Conservation (phyloP, 352 stramenopile species). For the Phytophthora hybrid region DNA sequence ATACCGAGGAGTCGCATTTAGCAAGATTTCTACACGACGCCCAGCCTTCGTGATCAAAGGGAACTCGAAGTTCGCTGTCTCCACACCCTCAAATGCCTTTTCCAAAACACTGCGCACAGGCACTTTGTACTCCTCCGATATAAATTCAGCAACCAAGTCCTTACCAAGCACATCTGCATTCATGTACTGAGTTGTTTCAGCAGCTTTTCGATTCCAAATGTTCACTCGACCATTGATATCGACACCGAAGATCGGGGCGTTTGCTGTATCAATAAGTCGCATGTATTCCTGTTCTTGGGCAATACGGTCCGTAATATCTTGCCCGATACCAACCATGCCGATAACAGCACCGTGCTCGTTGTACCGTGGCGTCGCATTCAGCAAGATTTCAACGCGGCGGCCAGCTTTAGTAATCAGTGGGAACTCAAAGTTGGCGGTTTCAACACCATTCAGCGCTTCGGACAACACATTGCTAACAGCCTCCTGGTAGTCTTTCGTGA, state of each 20-base stretch:
- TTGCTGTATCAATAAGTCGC: slow-evolving; percentile 76
- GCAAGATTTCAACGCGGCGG: slow-evolving; percentile 44
- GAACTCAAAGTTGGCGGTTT: slow-evolving; percentile 73
- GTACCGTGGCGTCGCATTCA: slow-evolving; percentile 66
- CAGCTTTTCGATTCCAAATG: slow-evolving; percentile 71
- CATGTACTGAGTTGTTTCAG: slow-evolving; percentile 57
- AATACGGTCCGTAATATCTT: slow-evolving; percentile 84
- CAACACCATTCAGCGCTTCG: slow-evolving; percentile 47
- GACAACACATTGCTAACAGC: slow-evolving; percentile 54
- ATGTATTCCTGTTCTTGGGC: slow-evolving; percentile 80
- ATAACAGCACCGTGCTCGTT: slow-evolving; percentile 83
- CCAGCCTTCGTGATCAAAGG: slow-evolving; percentile 69
- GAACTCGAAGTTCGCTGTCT: slow-evolving; percentile 78
- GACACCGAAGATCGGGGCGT: slow-evolving; percentile 77
- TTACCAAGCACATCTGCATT: slow-evolving; percentile 40
- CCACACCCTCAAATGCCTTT: slow-evolving; percentile 55
- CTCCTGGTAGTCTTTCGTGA: slow-evolving; percentile 54
- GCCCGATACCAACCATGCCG: slow-evolving; percentile 87
- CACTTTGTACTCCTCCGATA: slow-evolving; percentile 55
- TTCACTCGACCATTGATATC: slow-evolving; percentile 52
- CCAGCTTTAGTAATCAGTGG: slow-evolving; percentile 58
- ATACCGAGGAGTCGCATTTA: slow-evolving; percentile 75
- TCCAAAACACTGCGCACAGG: slow-evolving; percentile 47
- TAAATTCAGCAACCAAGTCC: slow-evolving; percentile 58
- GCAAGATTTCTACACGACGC: slow-evolving; percentile 66